A percentile compares a stretch with the other conserved stretches of the same genome.
phyloP scores from a whole-genome alignment of 2,329 filamentous ascomycete genomes.

The Ophiostoma sp. region DNA sequence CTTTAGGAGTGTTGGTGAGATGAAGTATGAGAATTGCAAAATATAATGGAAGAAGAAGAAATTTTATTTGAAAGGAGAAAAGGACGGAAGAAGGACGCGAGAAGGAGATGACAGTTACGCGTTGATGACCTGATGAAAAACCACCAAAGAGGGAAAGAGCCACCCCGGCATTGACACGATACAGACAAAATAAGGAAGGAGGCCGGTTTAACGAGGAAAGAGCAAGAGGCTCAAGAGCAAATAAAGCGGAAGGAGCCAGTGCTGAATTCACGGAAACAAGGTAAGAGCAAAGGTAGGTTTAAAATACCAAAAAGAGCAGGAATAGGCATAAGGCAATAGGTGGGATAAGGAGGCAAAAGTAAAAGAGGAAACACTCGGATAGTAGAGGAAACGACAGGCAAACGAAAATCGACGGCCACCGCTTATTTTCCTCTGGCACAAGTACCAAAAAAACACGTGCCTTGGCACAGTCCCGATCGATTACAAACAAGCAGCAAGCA shows the following conservation, averaged over 20 bases:
- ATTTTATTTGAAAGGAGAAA: not conserved
- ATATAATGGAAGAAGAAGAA: not conserved
- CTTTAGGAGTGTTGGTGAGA: not conserved
- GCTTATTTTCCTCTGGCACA: not conserved
- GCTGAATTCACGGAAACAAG: not conserved
- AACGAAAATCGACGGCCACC: not conserved
- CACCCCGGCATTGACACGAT: not conserved
- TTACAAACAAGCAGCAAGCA: not conserved
- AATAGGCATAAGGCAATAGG: not conserved
- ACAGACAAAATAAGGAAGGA: not conserved
- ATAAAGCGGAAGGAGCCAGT: not conserved
- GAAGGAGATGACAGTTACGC: not conserved
- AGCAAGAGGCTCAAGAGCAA: not conserved
- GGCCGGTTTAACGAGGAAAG: not conserved
- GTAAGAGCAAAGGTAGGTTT: not conserved
- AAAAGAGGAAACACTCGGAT: not conserved
- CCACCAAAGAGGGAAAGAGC: constrained; percentile 12
- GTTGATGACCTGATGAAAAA: not conserved
- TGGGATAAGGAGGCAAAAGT: not conserved
- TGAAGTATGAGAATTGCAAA: not conserved
- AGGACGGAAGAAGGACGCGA: not conserved
- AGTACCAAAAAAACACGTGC: constrained; percentile 13
- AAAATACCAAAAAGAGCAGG: not conserved
- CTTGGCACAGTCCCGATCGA: not conserved
- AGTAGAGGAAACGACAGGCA: not conserved